Evolutionary conservation across 768 basidiomycete species (phyloP), one percentile per base, ranked within the genome.

Genomic region (Termitomyces sp.): DNA sequence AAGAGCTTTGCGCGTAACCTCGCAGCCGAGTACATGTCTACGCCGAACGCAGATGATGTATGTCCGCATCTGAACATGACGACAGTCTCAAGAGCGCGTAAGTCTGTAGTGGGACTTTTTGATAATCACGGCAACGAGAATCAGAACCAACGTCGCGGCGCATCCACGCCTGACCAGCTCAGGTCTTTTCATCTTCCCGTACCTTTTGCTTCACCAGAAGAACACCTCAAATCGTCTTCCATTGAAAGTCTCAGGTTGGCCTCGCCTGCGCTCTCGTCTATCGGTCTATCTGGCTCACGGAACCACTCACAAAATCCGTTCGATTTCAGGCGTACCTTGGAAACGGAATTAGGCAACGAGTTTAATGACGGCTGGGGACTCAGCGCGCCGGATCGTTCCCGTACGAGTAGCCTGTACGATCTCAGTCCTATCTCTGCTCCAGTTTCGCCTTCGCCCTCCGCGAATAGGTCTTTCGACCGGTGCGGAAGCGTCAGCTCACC

Each of bases 71-170:
- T 66, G 9, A 60, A 59, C 30, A 28, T 64, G 6, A 33, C 55
- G 1, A 60, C 55, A 33, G 43, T 61, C 6, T 54, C 60, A 8
- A 75, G 69, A 62, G 59, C 64, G n/a, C 73, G 76, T 45, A 85
- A 80, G 58, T 82, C 81, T 11, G 80, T 88, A 26, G 75, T 87
- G 35, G 85, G 85, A 12, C 70, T 88, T 7, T 89, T 89, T 60
- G 81, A 84, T 63, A 59, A 64, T 8, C 64, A 69, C 42, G 59
- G 62, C 21, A 57, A 63, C 21, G 59, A 52, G 43, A 43, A 50
- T 33, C 55, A 62, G 26, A 56, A 63, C 21, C 53, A 45, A 41
- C 33, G 43, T 47, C 50, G 53, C 37, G 51, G 47, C 21, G 63
- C 64, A n/a, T 56, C 60, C 26, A 65, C 58, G 30, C 51, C 56